These are phyloP conservation scores for Dipteronia dyeriana DNA, from an alignment of 345 rosid genomes.

Conservation along the genomic window DNA sequence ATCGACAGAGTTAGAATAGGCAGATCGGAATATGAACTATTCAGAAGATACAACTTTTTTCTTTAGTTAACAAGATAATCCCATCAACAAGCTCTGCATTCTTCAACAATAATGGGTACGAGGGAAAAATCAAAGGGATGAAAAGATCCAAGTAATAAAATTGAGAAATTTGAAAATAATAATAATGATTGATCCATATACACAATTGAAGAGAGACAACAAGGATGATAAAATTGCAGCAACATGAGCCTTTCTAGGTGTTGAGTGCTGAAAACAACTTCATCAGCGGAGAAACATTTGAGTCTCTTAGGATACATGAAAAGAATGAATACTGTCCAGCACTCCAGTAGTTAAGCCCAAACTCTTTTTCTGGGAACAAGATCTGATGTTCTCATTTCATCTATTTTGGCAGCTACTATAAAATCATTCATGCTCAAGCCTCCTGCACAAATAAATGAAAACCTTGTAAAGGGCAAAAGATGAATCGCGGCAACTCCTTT, in stretches of 20 bases:
- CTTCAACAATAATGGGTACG: background rate
- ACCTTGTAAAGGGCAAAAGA: background rate
- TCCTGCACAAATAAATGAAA: slow-evolving; percentile 46
- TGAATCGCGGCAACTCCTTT: background rate
- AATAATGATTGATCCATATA: background rate
- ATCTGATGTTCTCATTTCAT: slow-evolving; percentile 82
- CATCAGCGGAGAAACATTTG: background rate
- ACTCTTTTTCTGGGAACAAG: slow-evolving; percentile 71
- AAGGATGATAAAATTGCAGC: background rate
- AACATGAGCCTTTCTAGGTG: background rate
- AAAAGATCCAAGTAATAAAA: background rate
- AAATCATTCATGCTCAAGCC: slow-evolving; percentile 92
- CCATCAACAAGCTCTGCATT: background rate
- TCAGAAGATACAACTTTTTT: background rate
- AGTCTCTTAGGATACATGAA: background rate
- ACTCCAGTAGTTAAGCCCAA: slow-evolving; percentile 65
- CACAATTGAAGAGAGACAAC: background rate
- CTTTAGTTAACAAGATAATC: background rate
- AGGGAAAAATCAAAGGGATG: background rate
- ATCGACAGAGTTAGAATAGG: background rate
- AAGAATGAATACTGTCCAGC: background rate
- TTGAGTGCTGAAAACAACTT: background rate
- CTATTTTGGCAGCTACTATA: slow-evolving; percentile 86
- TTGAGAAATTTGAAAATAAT: background rate
- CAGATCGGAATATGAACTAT: background rate